Percentiles rank a stretch among this genome's conserved stretches.
phyloP scores from a whole-genome alignment of 2,329 filamentous ascomycete genomes.

The Aspergillus nomiae region DNA sequence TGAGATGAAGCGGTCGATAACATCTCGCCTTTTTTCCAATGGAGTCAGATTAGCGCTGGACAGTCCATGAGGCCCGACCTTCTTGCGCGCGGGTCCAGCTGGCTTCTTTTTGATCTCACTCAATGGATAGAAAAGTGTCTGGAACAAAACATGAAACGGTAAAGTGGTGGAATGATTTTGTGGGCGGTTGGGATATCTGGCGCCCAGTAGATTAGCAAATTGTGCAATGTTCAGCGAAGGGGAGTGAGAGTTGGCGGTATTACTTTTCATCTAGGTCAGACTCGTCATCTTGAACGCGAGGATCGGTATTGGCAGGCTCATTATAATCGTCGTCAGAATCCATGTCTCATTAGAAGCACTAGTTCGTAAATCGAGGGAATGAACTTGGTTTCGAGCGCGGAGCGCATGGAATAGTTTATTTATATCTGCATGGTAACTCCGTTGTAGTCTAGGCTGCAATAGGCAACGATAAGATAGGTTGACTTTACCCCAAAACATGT shows the following conservation, averaged over 20 bases:
- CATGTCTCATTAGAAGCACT: conserved; percentile 21
- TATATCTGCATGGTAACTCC: conserved; percentile 5
- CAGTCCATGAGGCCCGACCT: conserved; percentile 60
- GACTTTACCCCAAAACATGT: conserved; percentile 14
- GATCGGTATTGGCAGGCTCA: conserved; percentile 11
- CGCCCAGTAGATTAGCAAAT: conserved; percentile 13
- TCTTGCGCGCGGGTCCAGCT: conserved; percentile 58
- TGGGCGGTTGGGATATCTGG: conserved; percentile 78
- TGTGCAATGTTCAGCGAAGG: background rate
- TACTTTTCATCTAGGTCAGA: conserved; percentile 36
- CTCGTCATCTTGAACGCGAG: conserved; percentile 22
- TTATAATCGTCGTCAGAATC: conserved; percentile 30
- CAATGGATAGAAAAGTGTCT: conserved; percentile 77
- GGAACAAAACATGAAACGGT: conserved; percentile 77
- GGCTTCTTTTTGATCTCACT: conserved; percentile 76
- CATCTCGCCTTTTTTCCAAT: conserved; percentile 74
- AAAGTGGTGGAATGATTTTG: conserved; percentile 77
- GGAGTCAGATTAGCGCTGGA: conserved; percentile 58
- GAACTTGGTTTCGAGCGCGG: background rate
- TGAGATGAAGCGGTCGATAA: conserved; percentile 83
- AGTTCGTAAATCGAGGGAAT: background rate
- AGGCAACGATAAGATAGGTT: conserved; percentile 28
- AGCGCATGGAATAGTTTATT: background rate
- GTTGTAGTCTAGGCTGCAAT: conserved; percentile 26
- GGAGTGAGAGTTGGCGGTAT: conserved; percentile 1